Base-by-base conservation (phyloP, 2,329 filamentous ascomycete species). In the Teratosphaeria viscida region DNA sequence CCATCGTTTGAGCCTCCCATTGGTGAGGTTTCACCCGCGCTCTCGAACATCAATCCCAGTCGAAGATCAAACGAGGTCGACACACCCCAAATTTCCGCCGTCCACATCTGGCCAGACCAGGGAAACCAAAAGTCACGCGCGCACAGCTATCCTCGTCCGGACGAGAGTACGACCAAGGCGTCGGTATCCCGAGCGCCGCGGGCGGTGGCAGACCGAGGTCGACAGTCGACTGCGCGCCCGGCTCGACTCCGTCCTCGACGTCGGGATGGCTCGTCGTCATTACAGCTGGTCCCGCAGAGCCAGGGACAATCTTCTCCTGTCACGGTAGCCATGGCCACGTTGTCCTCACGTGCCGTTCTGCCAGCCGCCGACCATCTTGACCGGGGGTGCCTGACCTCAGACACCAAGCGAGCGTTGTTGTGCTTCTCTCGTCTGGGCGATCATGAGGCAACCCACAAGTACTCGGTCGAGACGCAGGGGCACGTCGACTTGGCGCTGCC, bases 261-360 rank as follows among this genome's bases (percentile, higher is more conserved):
- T 23, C 43, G 26, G 43, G 16, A 49, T 43, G 7, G 54, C 54
- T 37, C 23, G 29, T 37, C 23, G 29, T 54, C 11, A 54, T 54
- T 23, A 54, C 52, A 29, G 52, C 4, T 35, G 8, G 52, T 29
- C 32, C 52, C 19, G 52, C 52, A 26, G n/a, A 14, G 32, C 29
- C 29, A 56, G 34, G 37, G 54, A 37, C 54, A 19, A 39, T 43
- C 54, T 2, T 56, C 29, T 23, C 54, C 35, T 26, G 29, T 37
- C 32, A 16, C 39, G 47, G 57, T n/a, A 58, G 35, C 57, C 29
- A 58, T 58, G n/a, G 43, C 57, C 57, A 58, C 57, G 57, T 58
- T 32, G n/a, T 39, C 26, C 35, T 39, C 57, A 58, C 57, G 57
- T 54, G 57, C 57, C 57, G 29, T 29, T 12, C 47, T 58, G 57